phyloP scores from a whole-genome alignment of 805 yeast species.

The Kluyveromyces aestuarii region DNA sequence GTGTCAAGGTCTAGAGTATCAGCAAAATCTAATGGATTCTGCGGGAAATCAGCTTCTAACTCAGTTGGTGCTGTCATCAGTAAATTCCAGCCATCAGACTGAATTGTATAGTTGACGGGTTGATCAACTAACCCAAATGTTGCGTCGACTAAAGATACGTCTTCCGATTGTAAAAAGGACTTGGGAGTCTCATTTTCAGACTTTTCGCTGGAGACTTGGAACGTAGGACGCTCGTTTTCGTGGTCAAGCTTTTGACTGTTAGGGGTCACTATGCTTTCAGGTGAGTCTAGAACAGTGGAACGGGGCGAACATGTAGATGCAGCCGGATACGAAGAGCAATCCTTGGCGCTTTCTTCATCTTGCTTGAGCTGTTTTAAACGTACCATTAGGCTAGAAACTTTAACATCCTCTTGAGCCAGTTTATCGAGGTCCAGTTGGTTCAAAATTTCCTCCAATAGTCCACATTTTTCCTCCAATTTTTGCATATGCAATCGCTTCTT shows the following conservation, averaged over 20 bases:
- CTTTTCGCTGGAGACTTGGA: too few relatives aligned
- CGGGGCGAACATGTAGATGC: not conserved
- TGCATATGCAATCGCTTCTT: conserved; percentile 91
- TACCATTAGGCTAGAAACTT: conserved; percentile 6
- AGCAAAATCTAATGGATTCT: conserved; percentile 1
- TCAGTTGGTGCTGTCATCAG: conserved; percentile 5
- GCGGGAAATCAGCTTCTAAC: conserved; percentile 12
- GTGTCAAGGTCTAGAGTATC: conserved; percentile 30
- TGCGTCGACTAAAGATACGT: not conserved
- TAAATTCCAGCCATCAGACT: conserved; percentile 5
- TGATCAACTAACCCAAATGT: not conserved
- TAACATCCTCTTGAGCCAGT: conserved; percentile 8
- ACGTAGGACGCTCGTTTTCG: not conserved
- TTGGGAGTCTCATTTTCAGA: not conserved
- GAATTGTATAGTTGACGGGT: not conserved
- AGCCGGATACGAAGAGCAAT: not conserved
- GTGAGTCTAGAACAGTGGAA: not conserved
- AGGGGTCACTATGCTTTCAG: not conserved
- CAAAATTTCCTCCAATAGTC: conserved; percentile 23
- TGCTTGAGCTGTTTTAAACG: not conserved
- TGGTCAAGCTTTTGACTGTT: not conserved
- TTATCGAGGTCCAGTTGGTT: conserved; percentile 14
- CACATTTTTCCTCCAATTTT: conserved; percentile 51
- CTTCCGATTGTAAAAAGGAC: not conserved
- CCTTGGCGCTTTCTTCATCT: not conserved